Evolutionary conservation across 129 eudicot species (phyloP), one percentile per base, ranked within the genome.

Genomic region (Flaveria linearis): DNA sequence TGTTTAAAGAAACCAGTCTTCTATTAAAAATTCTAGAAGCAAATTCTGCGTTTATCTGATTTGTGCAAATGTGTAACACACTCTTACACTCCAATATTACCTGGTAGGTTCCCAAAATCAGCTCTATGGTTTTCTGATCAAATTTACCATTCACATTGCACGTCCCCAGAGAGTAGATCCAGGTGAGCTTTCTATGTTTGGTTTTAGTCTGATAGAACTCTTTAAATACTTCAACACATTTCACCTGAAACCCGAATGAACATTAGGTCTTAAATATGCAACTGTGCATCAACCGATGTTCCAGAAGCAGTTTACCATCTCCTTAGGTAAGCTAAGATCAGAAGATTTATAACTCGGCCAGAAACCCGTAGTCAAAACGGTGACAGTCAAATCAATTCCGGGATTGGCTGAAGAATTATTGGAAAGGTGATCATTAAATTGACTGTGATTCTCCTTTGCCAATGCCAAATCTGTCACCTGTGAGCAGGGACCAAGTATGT

Each of bases 321-420:
- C 98, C 62, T 33, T 81, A 28, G 98, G 92, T 43, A 93, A 91
- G 74, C 75, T 82, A 58, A 93, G 89, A 84, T 93, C 93, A 55
- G 86, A 90, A 11, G 96, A 85, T 67, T 86, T 88, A 64, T 88
- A 90, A 79, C 88, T 92, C 2, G 98, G 98, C 98, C 98, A 92
- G 75, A 83, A 92, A 11, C 96, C 96, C 36, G 96, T 92, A 2
- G 98, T 92, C 41, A 90, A 84, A 47, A 92, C 94, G 20, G 96
- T 89, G 49, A 92, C 96, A 3, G 88, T 89, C 84, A 93, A 80
- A 68, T 93, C 98, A 41, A 93, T 83, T 61, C 98, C 97, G 0
- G 91, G 91, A 80, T 30, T 87, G 10, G 83, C 85, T 41, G 12
- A 51, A 51, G 85, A 30, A 47, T 80, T 76, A 42, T 10, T 69